Evolutionary conservation across 495 filamentous ascomycete species (phyloP).

Genomic region (Tuber melanosporum): DNA sequence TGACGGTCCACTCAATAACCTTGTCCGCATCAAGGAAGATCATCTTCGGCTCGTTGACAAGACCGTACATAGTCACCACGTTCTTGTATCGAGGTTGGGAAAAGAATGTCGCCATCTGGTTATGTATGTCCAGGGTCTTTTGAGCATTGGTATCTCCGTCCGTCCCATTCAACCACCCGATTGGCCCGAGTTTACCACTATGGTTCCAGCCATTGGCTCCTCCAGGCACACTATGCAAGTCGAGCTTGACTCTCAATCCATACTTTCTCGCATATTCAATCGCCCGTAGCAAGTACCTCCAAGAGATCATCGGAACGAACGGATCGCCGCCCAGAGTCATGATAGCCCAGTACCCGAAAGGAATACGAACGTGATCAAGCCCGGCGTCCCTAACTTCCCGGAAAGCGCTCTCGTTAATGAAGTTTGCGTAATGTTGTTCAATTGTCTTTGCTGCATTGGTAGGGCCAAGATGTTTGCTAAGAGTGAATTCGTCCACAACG

Average conservation of each 20-base stretch:
- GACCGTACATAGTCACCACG: conserved; percentile 74
- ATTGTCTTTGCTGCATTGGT: conserved; percentile 55
- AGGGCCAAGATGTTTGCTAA: conserved; percentile 62
- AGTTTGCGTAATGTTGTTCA: conserved; percentile 85
- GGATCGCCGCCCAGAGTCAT: conserved; percentile 78
- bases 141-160: conserved; percentile 59
- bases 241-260: conserved; percentile 87
- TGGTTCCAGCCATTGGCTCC: conserved; percentile 92
- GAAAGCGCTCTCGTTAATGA: conserved; percentile 78
- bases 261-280: conserved; percentile 94
- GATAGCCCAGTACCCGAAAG: conserved; percentile 92
- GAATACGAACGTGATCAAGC: conserved; percentile 92
- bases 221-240: conserved; percentile 78
- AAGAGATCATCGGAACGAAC: conserved; percentile 77
- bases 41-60: conserved; percentile 85
- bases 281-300: conserved; percentile 86
- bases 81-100: conserved; percentile 78
- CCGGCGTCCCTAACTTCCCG: conserved; percentile 77
- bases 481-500: conserved; percentile 83
- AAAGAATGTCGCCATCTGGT: conserved; percentile 75
- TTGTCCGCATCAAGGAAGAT: conserved; percentile 51
- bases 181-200: conserved; percentile 63
- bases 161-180: conserved; percentile 76
- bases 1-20: conserved; percentile 64
- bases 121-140: conserved; percentile 73